Evolutionary conservation across 2,329 filamentous ascomycete genomes (phyloP), one percentile per base, ranked within the genome.

Genomic region (Fusarium bulbicola): DNA sequence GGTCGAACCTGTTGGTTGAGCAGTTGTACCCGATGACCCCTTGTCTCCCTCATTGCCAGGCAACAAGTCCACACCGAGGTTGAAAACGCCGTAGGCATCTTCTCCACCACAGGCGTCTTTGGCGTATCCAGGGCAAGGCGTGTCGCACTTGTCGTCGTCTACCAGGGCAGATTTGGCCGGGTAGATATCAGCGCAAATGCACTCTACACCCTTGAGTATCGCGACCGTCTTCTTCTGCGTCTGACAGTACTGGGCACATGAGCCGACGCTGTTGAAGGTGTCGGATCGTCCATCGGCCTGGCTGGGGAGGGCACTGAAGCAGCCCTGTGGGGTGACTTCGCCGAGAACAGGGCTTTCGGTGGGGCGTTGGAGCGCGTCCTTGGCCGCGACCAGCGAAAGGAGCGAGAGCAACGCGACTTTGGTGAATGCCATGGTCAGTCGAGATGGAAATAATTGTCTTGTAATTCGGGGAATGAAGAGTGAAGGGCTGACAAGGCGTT

Each of bases 331-430:
- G 11, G 66, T 74, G 24, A 40, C 7, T 14, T 57, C 0, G 14
- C 45, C 24, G 9, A 59, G 1, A 3, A 40, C 5, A 7, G 73
- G 43, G 3, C 18, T 13, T 15, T 30, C 15, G 6, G 28, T 36
- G 20, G 73, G 73, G 3, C 6, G 2, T 88, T 88, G 80, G 89
- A 14, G 1, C 13, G 32, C 15, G 1, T 32, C n/a, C 26, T 11
- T 42, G 12, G 57, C 57, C 1, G 36, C 18, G 14, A 28, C 72
- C 26, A 60, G 15, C 11, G 42, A 30, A 14, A 70, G 14, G 16
- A 69, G 36, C 6, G 52, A 26, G 26, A 54, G 26, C 8, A 69
- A 24, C 7, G 40, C 52, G 7, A 53, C 34, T 24, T 52, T 52
- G 20, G 36, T 49, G 24, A 43, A 30, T 1, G 36, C 21, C 66